These are phyloP conservation scores for Delonix regia DNA, from an alignment of 306 rosid species.

Conservation along the genomic window DNA sequence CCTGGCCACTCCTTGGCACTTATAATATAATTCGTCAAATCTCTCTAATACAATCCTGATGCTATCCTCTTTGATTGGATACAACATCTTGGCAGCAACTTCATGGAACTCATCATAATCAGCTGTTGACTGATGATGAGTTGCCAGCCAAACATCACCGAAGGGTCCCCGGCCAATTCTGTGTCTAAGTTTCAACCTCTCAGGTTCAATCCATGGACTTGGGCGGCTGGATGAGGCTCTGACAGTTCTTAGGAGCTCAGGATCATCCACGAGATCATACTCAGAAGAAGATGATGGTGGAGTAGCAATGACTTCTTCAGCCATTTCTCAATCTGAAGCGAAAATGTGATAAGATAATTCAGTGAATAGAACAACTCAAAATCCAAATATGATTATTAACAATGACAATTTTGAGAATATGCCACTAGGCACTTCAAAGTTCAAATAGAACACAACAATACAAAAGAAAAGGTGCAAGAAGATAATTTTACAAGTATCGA, in stretches of 20 bases:
- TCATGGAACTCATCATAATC: conserved; percentile 81
- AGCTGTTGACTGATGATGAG: conserved; percentile 81
- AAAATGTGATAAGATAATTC: conserved; percentile 28
- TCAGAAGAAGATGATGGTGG: conserved; percentile 61
- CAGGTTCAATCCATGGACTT: conserved; percentile 80
- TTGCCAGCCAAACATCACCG: conserved; percentile 97
- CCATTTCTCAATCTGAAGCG: conserved; percentile 63
- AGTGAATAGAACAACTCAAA: conserved; percentile 18
- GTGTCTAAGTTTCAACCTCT: conserved; percentile 80
- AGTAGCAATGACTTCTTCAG: conserved; percentile 52
- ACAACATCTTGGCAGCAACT: conserved; percentile 88
- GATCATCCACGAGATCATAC: conserved; percentile 65
- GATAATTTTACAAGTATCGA: conserved; percentile 1
- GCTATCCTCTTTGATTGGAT: conserved; percentile 66
- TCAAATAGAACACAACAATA: background rate
- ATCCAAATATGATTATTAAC: background rate
- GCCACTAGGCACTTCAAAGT: background rate
- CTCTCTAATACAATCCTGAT: conserved; percentile 63
- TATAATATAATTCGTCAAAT: conserved; percentile 56
- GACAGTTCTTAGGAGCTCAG: conserved; percentile 55
- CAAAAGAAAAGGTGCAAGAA: background rate
- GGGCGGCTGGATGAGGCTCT: conserved; percentile 42
- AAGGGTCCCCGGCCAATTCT: conserved; percentile 87
- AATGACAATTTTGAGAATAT: background rate
- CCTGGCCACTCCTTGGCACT: conserved; percentile 61